phyloP scores from a whole-genome alignment of 1,284 basidiomycete genomes.

The Hypsizygus ulmarius region DNA sequence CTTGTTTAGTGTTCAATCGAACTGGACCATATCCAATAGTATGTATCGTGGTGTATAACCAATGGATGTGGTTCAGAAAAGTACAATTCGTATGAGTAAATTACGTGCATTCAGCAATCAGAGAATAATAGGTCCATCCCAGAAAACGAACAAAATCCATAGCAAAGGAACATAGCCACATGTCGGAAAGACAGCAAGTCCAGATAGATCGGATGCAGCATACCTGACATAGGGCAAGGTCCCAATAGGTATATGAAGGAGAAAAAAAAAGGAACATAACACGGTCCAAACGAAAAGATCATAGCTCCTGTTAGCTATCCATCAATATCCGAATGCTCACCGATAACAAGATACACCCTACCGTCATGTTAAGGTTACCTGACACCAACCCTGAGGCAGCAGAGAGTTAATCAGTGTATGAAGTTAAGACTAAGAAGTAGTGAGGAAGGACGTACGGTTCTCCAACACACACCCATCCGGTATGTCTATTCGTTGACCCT shows the following conservation, averaged over 20 bases:
- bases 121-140: too few species aligned
- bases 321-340: neutral
- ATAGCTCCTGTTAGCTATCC: conserved; percentile 10
- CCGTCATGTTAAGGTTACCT: conserved; percentile 67
- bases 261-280: neutral
- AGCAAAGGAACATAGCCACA: too few species aligned
- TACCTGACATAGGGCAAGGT: too few species aligned
- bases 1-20: too few species aligned
- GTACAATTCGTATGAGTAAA: too few species aligned
- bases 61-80: too few species aligned
- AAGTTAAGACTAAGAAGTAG: neutral
- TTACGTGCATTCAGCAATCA: too few species aligned
- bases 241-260: too few species aligned
- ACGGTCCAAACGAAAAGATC: neutral
- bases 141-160: too few species aligned
- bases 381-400: conserved; percentile 48
- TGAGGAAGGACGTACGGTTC: conserved; percentile 59
- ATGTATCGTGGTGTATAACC: neutral
- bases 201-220: too few species aligned
- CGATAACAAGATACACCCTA: conserved; percentile 29
- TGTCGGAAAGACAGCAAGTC: too few species aligned
- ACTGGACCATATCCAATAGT: too few species aligned
- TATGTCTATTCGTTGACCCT: conserved; percentile 92
- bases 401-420: conserved; percentile 1
- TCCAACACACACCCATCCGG: conserved; percentile 94